Evolutionary conservation across 768 basidiomycete species (phyloP).

Genomic region (Chalciporus sphaerocephalus): DNA sequence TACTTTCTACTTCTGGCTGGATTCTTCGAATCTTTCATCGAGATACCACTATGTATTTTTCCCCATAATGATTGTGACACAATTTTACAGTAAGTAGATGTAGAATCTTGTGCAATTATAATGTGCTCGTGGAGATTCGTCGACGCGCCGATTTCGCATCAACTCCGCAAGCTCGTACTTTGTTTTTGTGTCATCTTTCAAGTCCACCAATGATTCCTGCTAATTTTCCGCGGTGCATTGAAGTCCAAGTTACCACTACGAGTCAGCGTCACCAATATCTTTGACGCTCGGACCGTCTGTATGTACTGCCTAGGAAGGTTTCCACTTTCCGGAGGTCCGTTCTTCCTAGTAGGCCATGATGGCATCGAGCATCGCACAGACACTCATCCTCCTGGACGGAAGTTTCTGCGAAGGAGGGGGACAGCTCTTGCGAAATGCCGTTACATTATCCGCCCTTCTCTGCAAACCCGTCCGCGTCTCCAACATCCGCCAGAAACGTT

Average conservation of each 20-base stretch:
- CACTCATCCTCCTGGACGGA: constrained; percentile 37
- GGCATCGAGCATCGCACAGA: constrained; percentile 10
- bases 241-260: too few species aligned
- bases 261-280: neutral
- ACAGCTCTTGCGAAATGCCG: constrained; percentile 66
- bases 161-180: too few species aligned
- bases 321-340: too few species aligned
- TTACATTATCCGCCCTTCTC: constrained; percentile 62
- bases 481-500: constrained; percentile 57
- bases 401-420: constrained; percentile 56
- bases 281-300: too few species aligned
- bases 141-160: neutral
- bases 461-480: constrained; percentile 54
- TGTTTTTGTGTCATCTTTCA: too few species aligned
- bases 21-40: constrained; percentile 6
- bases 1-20: neutral
- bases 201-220: too few species aligned
- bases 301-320: too few species aligned
- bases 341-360: too few species aligned
- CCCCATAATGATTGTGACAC: constrained; percentile 9
- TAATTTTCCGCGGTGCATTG: too few species aligned
- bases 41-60: constrained; percentile 13
- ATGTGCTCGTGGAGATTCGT: constrained; percentile 3
- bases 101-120: constrained; percentile 9
- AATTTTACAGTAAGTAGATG: neutral